These are phyloP conservation scores for Talaromyces thailandensis DNA, from an alignment of 495 filamentous ascomycete genomes.

Conservation along the genomic window DNA sequence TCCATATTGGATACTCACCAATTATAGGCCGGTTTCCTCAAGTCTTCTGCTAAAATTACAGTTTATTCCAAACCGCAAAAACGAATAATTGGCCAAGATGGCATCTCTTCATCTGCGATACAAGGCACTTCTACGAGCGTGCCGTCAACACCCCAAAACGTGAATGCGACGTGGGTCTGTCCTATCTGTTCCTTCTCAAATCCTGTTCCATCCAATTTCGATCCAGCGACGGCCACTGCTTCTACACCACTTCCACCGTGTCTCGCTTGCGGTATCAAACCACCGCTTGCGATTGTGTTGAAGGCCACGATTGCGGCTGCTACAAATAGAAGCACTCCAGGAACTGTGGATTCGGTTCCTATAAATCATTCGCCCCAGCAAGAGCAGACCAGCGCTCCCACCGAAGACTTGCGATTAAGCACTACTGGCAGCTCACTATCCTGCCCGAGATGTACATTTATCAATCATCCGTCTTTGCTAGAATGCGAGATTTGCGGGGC, in stretches of 20 bases:
- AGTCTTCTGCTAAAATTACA: constrained; percentile 90
- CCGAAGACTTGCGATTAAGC: constrained; percentile 6
- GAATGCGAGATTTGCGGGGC: constrained; percentile 90
- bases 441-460: constrained; percentile 89
- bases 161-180: constrained; percentile 89
- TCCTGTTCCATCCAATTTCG: constrained; percentile 85
- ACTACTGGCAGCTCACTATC: constrained; percentile 15
- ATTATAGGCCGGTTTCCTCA: constrained; percentile 77
- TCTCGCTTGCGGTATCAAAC: constrained; percentile 89
- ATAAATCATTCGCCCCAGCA: constrained; percentile 4
- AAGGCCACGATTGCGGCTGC: constrained; percentile 75
- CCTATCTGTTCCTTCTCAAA: constrained; percentile 98
- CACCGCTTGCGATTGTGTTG: constrained; percentile 66
- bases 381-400: neutral
- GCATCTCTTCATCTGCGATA: neutral
- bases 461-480: constrained; percentile 79
- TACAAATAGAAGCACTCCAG: constrained; percentile 30
- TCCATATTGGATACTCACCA: neutral
- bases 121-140: neutral
- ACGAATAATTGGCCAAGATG: constrained; percentile 28
- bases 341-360: no score
- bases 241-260: constrained; percentile 77
- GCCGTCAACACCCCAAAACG: constrained; percentile 19
- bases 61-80: constrained; percentile 70
- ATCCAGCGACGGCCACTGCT: constrained; percentile 63